These are phyloP conservation scores for Claviceps sp. DNA, from an alignment of 2,329 filamentous ascomycete species.

Conservation along the genomic window DNA sequence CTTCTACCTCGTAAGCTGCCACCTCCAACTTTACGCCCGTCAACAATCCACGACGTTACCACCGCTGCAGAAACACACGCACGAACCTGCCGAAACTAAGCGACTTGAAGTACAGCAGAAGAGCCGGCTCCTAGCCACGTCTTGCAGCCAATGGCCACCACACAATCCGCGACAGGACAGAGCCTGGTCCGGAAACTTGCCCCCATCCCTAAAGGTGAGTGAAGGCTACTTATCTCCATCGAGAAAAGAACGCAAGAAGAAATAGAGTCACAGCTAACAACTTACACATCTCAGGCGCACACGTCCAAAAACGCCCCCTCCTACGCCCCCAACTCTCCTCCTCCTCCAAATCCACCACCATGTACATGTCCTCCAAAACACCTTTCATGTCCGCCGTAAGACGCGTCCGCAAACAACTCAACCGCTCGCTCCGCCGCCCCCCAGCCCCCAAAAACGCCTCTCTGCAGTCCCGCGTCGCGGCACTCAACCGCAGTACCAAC, in stretches of 20 bases:
- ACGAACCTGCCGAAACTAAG: background rate
- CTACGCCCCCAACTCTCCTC: slow-evolving; percentile 26
- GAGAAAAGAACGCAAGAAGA: background rate
- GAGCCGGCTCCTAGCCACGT: background rate
- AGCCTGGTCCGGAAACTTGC: background rate
- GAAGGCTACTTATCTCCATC: background rate
- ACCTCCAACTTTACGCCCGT: no score
- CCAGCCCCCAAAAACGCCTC: slow-evolving; percentile 35
- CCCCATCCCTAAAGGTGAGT: slow-evolving; percentile 4
- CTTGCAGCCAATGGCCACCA: background rate
- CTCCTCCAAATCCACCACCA: slow-evolving; percentile 30
- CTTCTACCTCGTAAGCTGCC: no score
- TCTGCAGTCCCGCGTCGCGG: slow-evolving; percentile 32
- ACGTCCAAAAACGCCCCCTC: slow-evolving; percentile 36
- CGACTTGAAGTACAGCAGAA: background rate
- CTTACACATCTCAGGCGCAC: slow-evolving; percentile 25
- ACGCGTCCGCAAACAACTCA: slow-evolving; percentile 50
- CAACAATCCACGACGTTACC: no score
- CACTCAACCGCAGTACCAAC: slow-evolving; percentile 22
- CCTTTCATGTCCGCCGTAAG: slow-evolving; percentile 57
- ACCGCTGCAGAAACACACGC: background rate
- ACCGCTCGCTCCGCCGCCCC: slow-evolving; percentile 31
- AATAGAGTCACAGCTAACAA: background rate
- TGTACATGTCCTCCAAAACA: slow-evolving; percentile 53
- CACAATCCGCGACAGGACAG: background rate